Conservation (phyloP, 2,329 filamentous ascomycete genomes). For the Metarhizium album region DNA sequence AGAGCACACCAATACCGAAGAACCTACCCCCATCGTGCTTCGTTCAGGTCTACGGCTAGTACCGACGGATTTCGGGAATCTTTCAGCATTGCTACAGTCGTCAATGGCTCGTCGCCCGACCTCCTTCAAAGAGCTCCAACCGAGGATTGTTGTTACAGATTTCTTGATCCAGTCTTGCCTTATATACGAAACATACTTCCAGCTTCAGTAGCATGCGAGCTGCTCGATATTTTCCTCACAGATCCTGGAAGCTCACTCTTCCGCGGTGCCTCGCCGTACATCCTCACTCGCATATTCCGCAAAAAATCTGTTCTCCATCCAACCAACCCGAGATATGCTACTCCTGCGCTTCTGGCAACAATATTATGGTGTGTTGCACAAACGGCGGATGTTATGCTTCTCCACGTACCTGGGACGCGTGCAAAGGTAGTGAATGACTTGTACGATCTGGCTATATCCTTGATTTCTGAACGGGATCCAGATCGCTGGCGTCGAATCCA, state of each 20-base stretch:
- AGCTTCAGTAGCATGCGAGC: conserved; percentile 31
- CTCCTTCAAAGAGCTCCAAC: conserved; percentile 16
- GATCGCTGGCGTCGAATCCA: conserved; percentile 27
- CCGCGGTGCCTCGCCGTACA: conserved; percentile 34
- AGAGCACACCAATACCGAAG: conserved; percentile 2
- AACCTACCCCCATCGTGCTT: conserved; percentile 6
- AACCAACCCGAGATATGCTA: conserved; percentile 27
- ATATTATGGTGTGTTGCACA: conserved; percentile 39
- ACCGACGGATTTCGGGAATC: conserved; percentile 10
- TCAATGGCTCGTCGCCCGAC: conserved; percentile 11
- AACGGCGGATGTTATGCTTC: conserved; percentile 32
- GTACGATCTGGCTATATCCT: conserved; percentile 24
- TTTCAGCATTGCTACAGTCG: conserved; percentile 9
- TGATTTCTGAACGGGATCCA: conserved; percentile 24
- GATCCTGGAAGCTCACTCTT: conserved; percentile 32
- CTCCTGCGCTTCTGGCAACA: conserved; percentile 32
- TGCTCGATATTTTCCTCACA: conserved; percentile 37
- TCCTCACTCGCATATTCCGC: conserved; percentile 34
- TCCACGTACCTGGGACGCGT: conserved; percentile 29
- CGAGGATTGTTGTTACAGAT: conserved; percentile 27
- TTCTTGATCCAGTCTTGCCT: conserved; percentile 29
- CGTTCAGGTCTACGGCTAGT: conserved; percentile 12
- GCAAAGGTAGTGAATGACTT: conserved; percentile 27
- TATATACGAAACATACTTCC: conserved; percentile 28
- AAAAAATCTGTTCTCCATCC: conserved; percentile 31